Percentiles rank a stretch among this genome's conserved stretches.
Conservation (phyloP, 2,329 filamentous ascomycete genomes). For the Xylariaceae sp. region DNA sequence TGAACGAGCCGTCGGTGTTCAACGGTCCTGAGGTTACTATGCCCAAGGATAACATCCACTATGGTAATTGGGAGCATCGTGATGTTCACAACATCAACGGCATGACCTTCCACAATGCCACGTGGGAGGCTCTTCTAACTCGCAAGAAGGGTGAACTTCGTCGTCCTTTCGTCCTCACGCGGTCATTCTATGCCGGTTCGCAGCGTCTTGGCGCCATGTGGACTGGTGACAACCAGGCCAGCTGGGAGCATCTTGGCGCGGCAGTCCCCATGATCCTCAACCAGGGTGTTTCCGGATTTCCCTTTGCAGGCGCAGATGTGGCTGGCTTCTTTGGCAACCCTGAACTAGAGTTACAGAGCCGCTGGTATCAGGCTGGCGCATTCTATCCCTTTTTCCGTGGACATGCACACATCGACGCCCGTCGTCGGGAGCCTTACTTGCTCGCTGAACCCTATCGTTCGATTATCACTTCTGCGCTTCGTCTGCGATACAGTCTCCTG, state of each 20-base stretch:
- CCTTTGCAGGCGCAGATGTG: constrained; percentile 91
- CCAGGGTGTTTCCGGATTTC: constrained; percentile 87
- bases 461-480: constrained; percentile 81
- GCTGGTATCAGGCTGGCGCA: constrained; percentile 94
- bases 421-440: constrained; percentile 88
- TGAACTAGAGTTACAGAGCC: constrained; percentile 78
- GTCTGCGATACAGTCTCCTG: constrained; percentile 80
- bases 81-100: constrained; percentile 96
- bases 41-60: constrained; percentile 95
- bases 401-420: constrained; percentile 93
- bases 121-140: constrained; percentile 73
- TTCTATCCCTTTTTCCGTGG: constrained; percentile 99
- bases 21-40: constrained; percentile 97
- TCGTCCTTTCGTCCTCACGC: constrained; percentile 86
- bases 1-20: constrained; percentile 99
- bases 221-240: constrained; percentile 95
- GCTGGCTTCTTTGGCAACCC: constrained; percentile 98
- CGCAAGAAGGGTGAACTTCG: constrained; percentile 80
- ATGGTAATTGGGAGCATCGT: constrained; percentile 89
- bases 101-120: constrained; percentile 91
- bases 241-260: constrained; percentile 83
- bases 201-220: constrained; percentile 93
- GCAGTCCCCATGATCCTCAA: constrained; percentile 90
- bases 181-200: constrained; percentile 84
- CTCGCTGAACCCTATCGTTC: constrained; percentile 74